Conservation (phyloP, 805 yeast genomes). For the Lachancea fermentati region DNA sequence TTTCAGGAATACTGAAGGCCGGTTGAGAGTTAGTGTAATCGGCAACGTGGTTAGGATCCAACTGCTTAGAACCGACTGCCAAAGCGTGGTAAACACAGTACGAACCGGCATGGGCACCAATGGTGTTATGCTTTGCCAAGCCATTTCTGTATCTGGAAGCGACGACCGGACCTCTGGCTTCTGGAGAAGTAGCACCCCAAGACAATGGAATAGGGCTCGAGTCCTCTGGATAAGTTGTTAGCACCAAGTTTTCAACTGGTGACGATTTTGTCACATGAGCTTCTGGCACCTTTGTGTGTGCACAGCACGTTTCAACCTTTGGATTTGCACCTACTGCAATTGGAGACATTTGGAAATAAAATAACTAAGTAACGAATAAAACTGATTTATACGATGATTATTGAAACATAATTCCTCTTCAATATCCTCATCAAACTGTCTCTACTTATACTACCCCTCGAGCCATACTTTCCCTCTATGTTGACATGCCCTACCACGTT, state of each 20-base stretch:
- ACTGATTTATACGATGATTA: neutral
- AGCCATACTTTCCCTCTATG: neutral
- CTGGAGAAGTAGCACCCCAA: slow-evolving; percentile 50
- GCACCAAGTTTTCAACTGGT: slow-evolving; percentile 29
- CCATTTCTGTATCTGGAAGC: slow-evolving; percentile 48
- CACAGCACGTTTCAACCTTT: neutral
- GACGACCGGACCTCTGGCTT: slow-evolving; percentile 51
- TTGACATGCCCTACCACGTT: neutral
- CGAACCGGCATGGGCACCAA: slow-evolving; percentile 62
- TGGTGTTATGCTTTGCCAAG: slow-evolving; percentile 49
- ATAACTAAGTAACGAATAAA: neutral
- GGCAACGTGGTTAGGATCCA: slow-evolving; percentile 47
- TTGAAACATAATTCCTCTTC: too few relatives aligned
- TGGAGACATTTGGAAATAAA: slow-evolving; percentile 1
- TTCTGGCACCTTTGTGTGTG: neutral
- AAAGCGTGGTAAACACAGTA: slow-evolving; percentile 61
- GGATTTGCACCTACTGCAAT: neutral
- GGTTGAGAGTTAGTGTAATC: slow-evolving; percentile 63
- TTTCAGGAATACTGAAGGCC: slow-evolving; percentile 48
- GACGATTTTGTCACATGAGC: slow-evolving; percentile 2
- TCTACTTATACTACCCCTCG: neutral
- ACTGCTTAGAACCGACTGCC: slow-evolving; percentile 56
- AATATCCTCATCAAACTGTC: too few relatives aligned
- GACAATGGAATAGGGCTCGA: slow-evolving; percentile 42
- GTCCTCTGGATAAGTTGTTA: slow-evolving; percentile 52